Evolutionary conservation across 352 stramenopile species (phyloP).

Genomic region (Pythium utonaiense): DNA sequence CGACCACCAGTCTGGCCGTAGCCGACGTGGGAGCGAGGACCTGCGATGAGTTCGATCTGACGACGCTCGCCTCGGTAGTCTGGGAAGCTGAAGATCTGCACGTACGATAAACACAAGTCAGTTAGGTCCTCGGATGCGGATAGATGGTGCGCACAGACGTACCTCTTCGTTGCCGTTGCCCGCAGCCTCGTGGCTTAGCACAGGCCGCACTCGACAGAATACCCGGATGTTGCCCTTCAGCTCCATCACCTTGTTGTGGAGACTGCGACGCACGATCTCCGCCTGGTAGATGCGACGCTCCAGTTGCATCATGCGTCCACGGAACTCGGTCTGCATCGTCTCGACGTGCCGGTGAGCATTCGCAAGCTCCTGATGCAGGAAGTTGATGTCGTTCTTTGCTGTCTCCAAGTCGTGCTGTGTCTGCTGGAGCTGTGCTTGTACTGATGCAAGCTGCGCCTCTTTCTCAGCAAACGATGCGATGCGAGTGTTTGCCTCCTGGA

Average conservation of each 20-base stretch:
- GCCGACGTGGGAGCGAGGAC: constrained; percentile 59
- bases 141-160: neutral
- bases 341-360: constrained; percentile 25
- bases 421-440: constrained; percentile 35
- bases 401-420: constrained; percentile 33
- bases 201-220: constrained; percentile 92
- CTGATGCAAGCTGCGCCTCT: constrained; percentile 29
- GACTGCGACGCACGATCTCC: constrained; percentile 67
- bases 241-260: constrained; percentile 94
- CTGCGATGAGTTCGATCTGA: constrained; percentile 70
- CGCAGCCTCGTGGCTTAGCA: constrained; percentile 65
- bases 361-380: constrained; percentile 14
- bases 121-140: neutral
- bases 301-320: constrained; percentile 32
- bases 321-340: constrained; percentile 25
- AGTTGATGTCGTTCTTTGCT: constrained; percentile 14
- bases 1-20: constrained; percentile 58
- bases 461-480: constrained; percentile 33
- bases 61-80: constrained; percentile 61
- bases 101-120: neutral
- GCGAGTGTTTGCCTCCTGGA: constrained; percentile 26
- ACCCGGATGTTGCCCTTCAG: constrained; percentile 96
- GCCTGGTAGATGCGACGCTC: constrained; percentile 54
- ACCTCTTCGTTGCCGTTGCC: constrained; percentile 46
- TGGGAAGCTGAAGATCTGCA: constrained; percentile 72